Evolutionary conservation across 805 yeast genomes (phyloP).

Genomic region (Sugiyamaella boreocaroliniensis): DNA sequence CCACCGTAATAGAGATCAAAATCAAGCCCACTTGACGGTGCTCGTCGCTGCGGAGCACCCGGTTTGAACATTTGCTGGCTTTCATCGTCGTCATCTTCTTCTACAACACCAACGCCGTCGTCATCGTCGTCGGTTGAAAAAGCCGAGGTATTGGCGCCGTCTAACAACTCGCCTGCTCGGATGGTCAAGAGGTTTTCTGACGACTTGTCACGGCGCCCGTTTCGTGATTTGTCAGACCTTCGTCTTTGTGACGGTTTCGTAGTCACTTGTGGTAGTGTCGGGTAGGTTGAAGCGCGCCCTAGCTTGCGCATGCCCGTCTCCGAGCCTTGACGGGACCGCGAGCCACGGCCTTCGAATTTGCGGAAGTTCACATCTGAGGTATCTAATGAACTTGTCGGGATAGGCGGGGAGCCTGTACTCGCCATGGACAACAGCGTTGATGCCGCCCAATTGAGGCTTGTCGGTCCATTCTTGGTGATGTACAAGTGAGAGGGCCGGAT

Average conservation of each 20-base stretch:
- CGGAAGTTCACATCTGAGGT: constrained; percentile 5
- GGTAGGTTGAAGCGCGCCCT: constrained; percentile 2
- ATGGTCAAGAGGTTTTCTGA: background rate
- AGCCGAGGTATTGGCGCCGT: background rate
- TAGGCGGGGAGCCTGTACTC: constrained; percentile 23
- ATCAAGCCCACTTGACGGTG: background rate
- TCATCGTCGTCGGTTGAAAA: background rate
- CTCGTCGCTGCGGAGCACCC: background rate
- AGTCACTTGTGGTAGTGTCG: constrained; percentile 1
- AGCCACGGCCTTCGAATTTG: background rate
- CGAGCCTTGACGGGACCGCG: background rate
- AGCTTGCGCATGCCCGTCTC: background rate
- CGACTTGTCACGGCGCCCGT: background rate
- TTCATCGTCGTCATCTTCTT: constrained; percentile 3
- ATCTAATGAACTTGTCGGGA: constrained; percentile 15
- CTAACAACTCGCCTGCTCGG: background rate
- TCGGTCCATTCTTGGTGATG: constrained; percentile 22
- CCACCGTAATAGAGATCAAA: background rate
- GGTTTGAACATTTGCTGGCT: background rate
- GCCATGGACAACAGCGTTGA: constrained; percentile 18
- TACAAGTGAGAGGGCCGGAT: constrained; percentile 24
- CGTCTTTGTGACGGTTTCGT: background rate
- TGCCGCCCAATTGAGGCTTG: constrained; percentile 22
- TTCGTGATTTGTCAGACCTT: background rate
- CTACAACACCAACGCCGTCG: background rate